phyloP scores from a whole-genome alignment of 2,329 filamentous ascomycete species.

The Fusarium guadeloupense region DNA sequence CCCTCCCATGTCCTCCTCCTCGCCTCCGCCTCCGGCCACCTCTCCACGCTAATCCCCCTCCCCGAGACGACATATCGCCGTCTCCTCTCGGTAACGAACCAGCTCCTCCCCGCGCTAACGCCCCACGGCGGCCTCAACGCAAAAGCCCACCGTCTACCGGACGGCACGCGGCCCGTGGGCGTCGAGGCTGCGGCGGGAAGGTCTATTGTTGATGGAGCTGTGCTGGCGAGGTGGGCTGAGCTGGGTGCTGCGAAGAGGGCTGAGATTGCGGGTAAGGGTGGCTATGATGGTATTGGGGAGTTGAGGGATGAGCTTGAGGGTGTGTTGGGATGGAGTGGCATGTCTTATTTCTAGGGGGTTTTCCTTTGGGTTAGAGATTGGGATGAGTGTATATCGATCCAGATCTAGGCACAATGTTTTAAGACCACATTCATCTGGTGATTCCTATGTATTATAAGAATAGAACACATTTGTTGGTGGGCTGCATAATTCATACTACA shows the following conservation, averaged over 20 bases:
- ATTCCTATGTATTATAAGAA: neutral
- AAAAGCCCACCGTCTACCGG: slow-evolving; percentile 74
- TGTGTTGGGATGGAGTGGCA: slow-evolving; percentile 68
- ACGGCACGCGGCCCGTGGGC: slow-evolving; percentile 54
- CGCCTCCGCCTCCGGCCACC: slow-evolving; percentile 77
- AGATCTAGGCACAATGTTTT: neutral
- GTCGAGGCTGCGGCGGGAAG: slow-evolving; percentile 69
- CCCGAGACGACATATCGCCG: slow-evolving; percentile 84
- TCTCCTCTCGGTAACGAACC: slow-evolving; percentile 81
- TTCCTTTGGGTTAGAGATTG: neutral
- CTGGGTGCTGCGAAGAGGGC: slow-evolving; percentile 74
- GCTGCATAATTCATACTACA: no score
- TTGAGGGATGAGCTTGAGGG: slow-evolving; percentile 75
- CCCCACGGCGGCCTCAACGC: slow-evolving; percentile 85
- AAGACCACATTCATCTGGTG: neutral
- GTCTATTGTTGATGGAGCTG: slow-evolving; percentile 79
- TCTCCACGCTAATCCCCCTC: slow-evolving; percentile 81
- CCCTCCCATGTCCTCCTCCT: slow-evolving; percentile 67
- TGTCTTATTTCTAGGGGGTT: slow-evolving; percentile 61
- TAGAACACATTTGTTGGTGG: neutral
- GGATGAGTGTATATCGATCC: neutral
- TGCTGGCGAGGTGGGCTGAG: slow-evolving; percentile 80
- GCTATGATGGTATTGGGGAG: slow-evolving; percentile 70
- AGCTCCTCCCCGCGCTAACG: slow-evolving; percentile 79
- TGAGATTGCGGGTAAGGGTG: slow-evolving; percentile 80